A percentile compares a stretch with the other conserved stretches of the same genome.
These are phyloP conservation scores for Cytospora schulzeri DNA, from an alignment of 2,329 filamentous ascomycete species.

Conservation along the genomic window DNA sequence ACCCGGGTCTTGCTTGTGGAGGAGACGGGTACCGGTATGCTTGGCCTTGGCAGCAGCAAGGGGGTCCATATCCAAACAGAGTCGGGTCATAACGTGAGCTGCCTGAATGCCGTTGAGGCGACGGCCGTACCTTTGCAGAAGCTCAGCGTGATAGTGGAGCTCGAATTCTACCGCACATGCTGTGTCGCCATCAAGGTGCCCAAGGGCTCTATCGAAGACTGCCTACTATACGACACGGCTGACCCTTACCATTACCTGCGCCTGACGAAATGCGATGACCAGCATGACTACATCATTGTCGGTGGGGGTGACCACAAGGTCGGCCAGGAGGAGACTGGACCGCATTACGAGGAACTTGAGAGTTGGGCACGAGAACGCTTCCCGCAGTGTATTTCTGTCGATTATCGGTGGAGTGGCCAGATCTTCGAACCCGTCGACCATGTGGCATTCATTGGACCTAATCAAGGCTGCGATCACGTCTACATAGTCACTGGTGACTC, in stretches of 20 bases:
- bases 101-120: constrained; percentile 53
- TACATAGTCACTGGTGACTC: constrained; percentile 60
- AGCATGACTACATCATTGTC: constrained; percentile 57
- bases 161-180: constrained; percentile 58
- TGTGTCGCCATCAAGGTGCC: constrained; percentile 58
- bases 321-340: constrained; percentile 50
- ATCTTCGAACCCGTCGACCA: constrained; percentile 57
- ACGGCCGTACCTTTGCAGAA: constrained; percentile 60
- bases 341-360: constrained; percentile 54
- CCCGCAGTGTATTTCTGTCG: constrained; percentile 48
- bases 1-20: constrained; percentile 50
- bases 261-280: constrained; percentile 53
- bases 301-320: constrained; percentile 62
- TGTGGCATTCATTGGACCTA: constrained; percentile 58
- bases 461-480: constrained; percentile 52
- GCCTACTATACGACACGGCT: constrained; percentile 56
- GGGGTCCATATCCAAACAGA: constrained; percentile 49
- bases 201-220: constrained; percentile 54
- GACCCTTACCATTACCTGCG: constrained; percentile 59
- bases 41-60: constrained; percentile 49
- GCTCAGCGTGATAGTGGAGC: constrained; percentile 52
- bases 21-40: constrained; percentile 50
- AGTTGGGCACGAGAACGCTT: constrained; percentile 56
- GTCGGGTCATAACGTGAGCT: constrained; percentile 48
- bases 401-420: constrained; percentile 61